Evolutionary conservation across 164 flowering plant species (phyloP), one percentile per base, ranked within the genome.

Genomic region (Euptelea pleiosperma): DNA sequence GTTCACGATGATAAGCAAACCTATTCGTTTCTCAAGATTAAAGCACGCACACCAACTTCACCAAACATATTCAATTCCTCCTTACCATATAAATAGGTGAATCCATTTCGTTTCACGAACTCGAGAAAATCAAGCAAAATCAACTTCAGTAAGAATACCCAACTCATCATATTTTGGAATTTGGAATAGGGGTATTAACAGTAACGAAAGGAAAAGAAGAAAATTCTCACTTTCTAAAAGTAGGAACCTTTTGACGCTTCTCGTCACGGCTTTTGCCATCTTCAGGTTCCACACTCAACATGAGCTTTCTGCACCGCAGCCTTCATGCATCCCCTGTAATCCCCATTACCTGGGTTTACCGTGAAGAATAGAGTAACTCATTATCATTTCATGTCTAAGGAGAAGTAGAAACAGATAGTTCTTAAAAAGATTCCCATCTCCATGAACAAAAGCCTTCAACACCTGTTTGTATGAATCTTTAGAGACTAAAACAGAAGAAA

Each of bases 401-500:
- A n/a, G n/a, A n/a, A n/a, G n/a, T n/a, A n/a, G n/a, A n/a, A n/a
- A n/a, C n/a, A n/a, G n/a, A n/a, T 82, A 70, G 55, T 68, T 67
- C 59, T 63, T 84, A 25, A 89, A 65, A 63, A 89, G 53, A 53
- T 77, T 73, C 29, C 66, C 87, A 70, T 89, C 96, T 52, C 89
- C 96, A 71, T 86, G 82, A n/a, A 83, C 86, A 71, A 89, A 84
- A 0, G 96, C 93, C 67, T 80, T 82, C 72, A 89, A 39, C 0
- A 89, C 96, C 96, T 89, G 61, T 16, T 52, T 26, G 65, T 35
- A 3, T 7, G 8, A 46, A 28, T 16, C 37, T 8, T 16, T 21
- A 31, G 16, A 3, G 3, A 52, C 18, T 2, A 2, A 3, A 52
- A 33, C 7, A 25, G 35, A 5, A 30, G 29, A 15, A 7, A 51